These are phyloP conservation scores for Leishmania tarentolae DNA, from an alignment of 208 protist species.

Conservation along the genomic window DNA sequence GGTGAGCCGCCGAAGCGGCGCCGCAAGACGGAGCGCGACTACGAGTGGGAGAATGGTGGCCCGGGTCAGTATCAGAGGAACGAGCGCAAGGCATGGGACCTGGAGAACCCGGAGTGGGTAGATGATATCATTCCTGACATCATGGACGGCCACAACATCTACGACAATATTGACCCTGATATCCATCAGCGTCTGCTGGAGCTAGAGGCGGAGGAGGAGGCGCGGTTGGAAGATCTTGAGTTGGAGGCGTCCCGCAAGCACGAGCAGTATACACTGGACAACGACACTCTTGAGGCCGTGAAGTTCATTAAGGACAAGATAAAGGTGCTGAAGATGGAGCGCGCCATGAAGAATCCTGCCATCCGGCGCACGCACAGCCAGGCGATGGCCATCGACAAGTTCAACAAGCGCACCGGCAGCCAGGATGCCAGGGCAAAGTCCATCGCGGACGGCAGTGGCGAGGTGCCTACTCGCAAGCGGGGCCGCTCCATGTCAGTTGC, in stretches of 20 bases:
- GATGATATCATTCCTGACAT: conserved; percentile 99
- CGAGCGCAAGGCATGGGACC: conserved; percentile 87
- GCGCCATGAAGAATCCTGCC: conserved; percentile 88
- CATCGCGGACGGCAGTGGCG: conserved; percentile 36
- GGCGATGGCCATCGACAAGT: conserved; percentile 74
- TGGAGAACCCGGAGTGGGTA: conserved; percentile 97
- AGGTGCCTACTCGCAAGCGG: conserved; percentile 52
- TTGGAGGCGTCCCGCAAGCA: conserved; percentile 90
- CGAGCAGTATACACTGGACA: conserved; percentile 63
- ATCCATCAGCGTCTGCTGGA: conserved; percentile 94
- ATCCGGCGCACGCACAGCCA: conserved; percentile 84
- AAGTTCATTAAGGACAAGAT: conserved; percentile 92
- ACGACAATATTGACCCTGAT: conserved; percentile 99
- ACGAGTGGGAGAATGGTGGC: conserved; percentile 93
- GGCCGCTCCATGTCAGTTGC: conserved; percentile 83
- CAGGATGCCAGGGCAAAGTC: conserved; percentile 53
- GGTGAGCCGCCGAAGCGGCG: conserved; percentile 44
- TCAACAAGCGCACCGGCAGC: conserved; percentile 89
- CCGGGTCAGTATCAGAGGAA: conserved; percentile 93
- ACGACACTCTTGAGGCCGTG: conserved; percentile 74
- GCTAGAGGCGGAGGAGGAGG: conserved; percentile 94
- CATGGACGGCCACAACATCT: conserved; percentile 99
- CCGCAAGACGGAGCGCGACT: conserved; percentile 91
- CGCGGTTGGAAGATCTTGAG: conserved; percentile 91
- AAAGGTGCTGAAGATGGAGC: conserved; percentile 90